Evolutionary conservation across 108 stramenopile genomes (phyloP).

Genomic region (Chaetoceros muelleri): DNA sequence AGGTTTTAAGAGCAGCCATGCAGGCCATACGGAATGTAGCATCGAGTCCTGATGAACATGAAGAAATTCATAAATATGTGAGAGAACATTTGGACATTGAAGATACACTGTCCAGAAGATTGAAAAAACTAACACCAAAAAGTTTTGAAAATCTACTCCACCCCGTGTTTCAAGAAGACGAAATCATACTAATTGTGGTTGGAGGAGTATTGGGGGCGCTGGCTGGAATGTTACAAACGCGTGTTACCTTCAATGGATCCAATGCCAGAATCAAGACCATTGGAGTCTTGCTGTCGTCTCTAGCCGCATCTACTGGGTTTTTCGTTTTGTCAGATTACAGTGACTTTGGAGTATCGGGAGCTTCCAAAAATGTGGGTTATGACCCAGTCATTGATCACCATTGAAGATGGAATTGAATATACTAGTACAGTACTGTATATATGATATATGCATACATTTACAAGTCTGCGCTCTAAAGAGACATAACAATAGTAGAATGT

Average conservation of each 20-base stretch:
- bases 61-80: slow-evolving; percentile 50
- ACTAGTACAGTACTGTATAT: no score
- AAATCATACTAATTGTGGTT: slow-evolving; percentile 81
- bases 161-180: slow-evolving; percentile 92
- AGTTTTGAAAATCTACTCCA: slow-evolving; percentile 88
- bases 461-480: no score
- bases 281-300: not conserved
- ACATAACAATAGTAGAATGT: no score
- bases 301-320: not conserved
- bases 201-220: slow-evolving; percentile 77
- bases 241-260: not conserved
- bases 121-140: slow-evolving; percentile 55
- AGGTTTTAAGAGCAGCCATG: slow-evolving; percentile 44
- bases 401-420: no score
- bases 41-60: slow-evolving; percentile 31
- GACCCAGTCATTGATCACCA: not conserved
- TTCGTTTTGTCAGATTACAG: not conserved
- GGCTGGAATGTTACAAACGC: slow-evolving; percentile 69
- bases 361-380: not conserved
- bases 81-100: slow-evolving; percentile 50
- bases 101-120: slow-evolving; percentile 53
- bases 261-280: not conserved
- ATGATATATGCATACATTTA: no score
- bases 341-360: not conserved
- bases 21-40: slow-evolving; percentile 48